Conservation (phyloP, 2,329 filamentous ascomycete species). For the Alternaria sp. region DNA sequence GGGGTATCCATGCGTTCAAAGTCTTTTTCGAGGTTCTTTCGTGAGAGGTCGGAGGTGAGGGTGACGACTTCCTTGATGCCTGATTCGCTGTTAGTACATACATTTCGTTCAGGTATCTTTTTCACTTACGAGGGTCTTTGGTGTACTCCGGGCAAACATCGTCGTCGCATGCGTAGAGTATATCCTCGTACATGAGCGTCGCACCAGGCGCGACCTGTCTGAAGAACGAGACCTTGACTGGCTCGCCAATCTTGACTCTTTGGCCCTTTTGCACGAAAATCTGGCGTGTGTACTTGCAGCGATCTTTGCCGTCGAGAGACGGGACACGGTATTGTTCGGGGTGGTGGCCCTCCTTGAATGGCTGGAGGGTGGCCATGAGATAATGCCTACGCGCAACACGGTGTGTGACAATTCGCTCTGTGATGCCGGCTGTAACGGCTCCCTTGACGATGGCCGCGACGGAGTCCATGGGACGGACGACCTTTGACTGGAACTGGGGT, state of each 20-base stretch:
- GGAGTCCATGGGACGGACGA: conserved; percentile 97
- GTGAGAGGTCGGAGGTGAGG: conserved; percentile 92
- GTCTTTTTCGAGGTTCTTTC: conserved; percentile 98
- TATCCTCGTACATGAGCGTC: conserved; percentile 99
- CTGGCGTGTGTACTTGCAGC: conserved; percentile 97
- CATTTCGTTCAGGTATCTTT: not conserved
- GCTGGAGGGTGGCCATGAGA: conserved; percentile 97
- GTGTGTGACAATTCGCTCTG: conserved; percentile 93
- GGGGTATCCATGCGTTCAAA: conserved; percentile 99
- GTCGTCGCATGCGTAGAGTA: conserved; percentile 95
- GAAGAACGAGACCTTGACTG: conserved; percentile 99
- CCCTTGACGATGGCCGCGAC: conserved; percentile 98
- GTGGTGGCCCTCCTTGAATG: conserved; percentile 98
- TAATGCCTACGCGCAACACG: conserved; percentile 97
- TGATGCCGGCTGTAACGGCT: conserved; percentile 96
- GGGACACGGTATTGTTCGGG: conserved; percentile 98
- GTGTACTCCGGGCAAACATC: conserved; percentile 98
- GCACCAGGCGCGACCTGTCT: conserved; percentile 95
- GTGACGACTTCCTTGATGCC: conserved; percentile 99
- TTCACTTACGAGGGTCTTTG: conserved; percentile 92
- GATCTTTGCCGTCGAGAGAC: conserved; percentile 93
- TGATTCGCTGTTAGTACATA: conserved; percentile 47
- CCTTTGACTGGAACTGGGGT: conserved; percentile 97
- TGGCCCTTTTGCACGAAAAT: conserved; percentile 99
- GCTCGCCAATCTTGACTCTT: conserved; percentile 98